Evolutionary conservation across 192 early-diverging fungal species (phyloP), one percentile per base, ranked within the genome.

Genomic region (Thamnidium elegans): DNA sequence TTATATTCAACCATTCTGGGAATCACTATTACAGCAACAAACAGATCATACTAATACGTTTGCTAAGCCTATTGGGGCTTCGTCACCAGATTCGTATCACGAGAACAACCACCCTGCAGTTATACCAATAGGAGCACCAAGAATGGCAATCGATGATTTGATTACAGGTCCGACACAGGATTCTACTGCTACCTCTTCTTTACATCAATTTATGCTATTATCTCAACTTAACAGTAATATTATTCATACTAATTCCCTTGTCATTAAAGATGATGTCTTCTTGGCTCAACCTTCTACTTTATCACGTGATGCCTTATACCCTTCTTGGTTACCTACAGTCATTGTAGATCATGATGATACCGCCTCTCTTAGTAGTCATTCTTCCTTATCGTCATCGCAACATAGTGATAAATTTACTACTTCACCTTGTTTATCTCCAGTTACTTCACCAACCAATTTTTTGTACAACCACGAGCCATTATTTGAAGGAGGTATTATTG

Each of bases 261-360:
- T 59, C 15, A 42, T 19, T 64, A 64, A 64, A 26, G 63, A 64
- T 23, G 63, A 64, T 53, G 63, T 64, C 6, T 64, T 64, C 26
- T 34, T 64, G 8, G 63, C 63, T 15, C 63, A 50, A 42, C 63
- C 63, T 15, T 51, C 48, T n/a, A 48, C 14, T 26, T 48, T 52
- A 30, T 52, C 23, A 30, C 51, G 21, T 52, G 51, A 52, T 52
- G 17, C 46, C 3, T 5, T 48, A 14, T 17, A 48, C 17, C 46
- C 46, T 3, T 48, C 17, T 13, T 48, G 46, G 46, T 39, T 39
- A 39, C 36, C 36, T 39, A 39, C 36, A 3, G 11, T 34, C 55
- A 1, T 17, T 11, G 8, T 11, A 44, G 63, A 64, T 44, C 50
- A 50, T 11, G 63, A 64, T 32, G 63, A 64, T 53, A 53, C 39